Evolutionary conservation across 192 early-diverging fungal genomes (phyloP).

Genomic region (Podila epigama): DNA sequence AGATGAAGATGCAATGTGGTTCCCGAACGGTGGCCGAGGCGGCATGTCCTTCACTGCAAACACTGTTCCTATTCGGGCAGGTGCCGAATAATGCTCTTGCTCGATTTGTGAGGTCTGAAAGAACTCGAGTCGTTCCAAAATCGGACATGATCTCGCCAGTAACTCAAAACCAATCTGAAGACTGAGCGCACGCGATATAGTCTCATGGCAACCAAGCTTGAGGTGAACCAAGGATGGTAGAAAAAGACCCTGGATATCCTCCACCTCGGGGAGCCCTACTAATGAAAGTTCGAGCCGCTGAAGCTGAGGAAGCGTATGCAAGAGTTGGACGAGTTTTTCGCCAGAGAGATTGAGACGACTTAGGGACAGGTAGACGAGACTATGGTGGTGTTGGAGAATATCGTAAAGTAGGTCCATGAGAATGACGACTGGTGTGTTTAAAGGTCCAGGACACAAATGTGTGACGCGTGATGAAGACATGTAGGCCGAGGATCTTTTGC

Average conservation of each 20-base stretch:
- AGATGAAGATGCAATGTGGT: too few species aligned
- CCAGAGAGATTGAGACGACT: too few species aligned
- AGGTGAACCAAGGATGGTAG: not conserved
- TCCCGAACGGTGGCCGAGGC: not conserved
- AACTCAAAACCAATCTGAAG: not conserved
- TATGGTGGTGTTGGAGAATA: not conserved
- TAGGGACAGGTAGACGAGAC: not conserved
- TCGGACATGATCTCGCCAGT: not conserved
- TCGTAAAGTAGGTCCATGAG: not conserved
- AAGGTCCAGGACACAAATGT: too few species aligned
- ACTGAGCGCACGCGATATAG: not conserved
- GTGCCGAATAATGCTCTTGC: not conserved
- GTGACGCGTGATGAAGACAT: too few species aligned
- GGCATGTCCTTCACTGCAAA: not conserved
- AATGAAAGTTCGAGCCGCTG: not conserved
- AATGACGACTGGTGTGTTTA: not conserved
- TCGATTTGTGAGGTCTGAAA: not conserved
- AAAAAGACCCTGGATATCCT: not conserved
- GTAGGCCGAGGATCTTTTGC: too few species aligned
- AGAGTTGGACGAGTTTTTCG: not conserved
- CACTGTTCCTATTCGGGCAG: not conserved
- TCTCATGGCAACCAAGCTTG: not conserved
- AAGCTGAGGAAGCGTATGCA: not conserved
- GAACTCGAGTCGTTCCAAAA: not conserved
- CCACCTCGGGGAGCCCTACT: not conserved